These are phyloP conservation scores for Microcera coccophila DNA, from an alignment of 2,329 filamentous ascomycete genomes.

Conservation along the genomic window DNA sequence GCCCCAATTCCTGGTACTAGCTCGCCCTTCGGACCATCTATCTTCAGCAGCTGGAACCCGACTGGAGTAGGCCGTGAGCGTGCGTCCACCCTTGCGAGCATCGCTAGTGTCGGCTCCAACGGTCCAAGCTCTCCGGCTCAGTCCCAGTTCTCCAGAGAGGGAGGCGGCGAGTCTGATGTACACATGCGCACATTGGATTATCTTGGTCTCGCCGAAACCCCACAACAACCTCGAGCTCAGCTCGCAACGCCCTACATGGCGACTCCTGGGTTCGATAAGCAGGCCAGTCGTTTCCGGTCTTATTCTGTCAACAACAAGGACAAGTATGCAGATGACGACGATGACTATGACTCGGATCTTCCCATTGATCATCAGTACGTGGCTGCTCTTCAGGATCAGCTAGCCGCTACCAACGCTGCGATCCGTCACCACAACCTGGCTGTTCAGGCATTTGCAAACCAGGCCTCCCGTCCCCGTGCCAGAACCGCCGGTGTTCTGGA, in stretches of 20 bases:
- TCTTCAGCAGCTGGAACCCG: constrained; percentile 85
- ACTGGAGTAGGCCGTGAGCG: constrained; percentile 66
- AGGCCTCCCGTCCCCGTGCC: constrained; percentile 81
- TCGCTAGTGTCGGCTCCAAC: constrained; percentile 85
- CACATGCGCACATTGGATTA: constrained; percentile 90
- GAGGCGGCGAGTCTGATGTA: constrained; percentile 80
- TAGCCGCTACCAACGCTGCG: constrained; percentile 61
- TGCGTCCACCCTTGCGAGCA: constrained; percentile 76
- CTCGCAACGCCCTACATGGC: constrained; percentile 72
- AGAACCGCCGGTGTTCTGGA: constrained; percentile 90
- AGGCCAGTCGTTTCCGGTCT: constrained; percentile 84
- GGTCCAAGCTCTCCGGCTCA: constrained; percentile 82
- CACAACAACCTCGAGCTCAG: constrained; percentile 72
- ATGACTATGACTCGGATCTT: constrained; percentile 61
- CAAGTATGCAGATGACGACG: constrained; percentile 87
- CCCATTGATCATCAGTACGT: constrained; percentile 56
- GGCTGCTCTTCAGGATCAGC: constrained; percentile 57
- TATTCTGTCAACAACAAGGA: constrained; percentile 99
- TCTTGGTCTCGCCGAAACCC: constrained; percentile 88
- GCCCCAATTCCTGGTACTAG: constrained; percentile 50
- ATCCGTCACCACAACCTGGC: constrained; percentile 92
- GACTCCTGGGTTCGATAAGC: constrained; percentile 71
- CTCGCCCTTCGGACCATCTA: constrained; percentile 79
- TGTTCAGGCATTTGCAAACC: constrained; percentile 85
- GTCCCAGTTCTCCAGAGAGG: constrained; percentile 81